Evolutionary conservation across 768 basidiomycete species (phyloP).

Genomic region (Mycena capillaripes): DNA sequence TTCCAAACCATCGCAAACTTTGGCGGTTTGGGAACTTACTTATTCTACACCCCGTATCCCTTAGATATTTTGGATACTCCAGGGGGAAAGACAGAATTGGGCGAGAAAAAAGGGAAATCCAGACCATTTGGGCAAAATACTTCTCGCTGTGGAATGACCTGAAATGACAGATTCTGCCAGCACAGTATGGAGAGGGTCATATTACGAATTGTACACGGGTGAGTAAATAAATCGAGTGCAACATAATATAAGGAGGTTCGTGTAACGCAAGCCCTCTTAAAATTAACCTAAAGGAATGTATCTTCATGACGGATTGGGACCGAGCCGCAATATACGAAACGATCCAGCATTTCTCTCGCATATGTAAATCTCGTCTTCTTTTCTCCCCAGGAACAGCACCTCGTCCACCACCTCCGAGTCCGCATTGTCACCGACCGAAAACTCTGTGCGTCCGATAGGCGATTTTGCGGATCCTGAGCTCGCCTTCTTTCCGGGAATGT

Average conservation of each 20-base stretch:
- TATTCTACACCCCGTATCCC: no score
- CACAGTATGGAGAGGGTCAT: no score
- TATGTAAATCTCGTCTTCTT: constrained; percentile 82
- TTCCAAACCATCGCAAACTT: no score
- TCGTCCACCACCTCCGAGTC: constrained; percentile 74
- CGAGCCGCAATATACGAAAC: constrained; percentile 82
- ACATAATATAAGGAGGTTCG: constrained; percentile 32
- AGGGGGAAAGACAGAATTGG: no score
- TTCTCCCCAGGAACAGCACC: constrained; percentile 85
- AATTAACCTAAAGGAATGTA: constrained; percentile 36
- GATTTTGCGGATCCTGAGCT: constrained; percentile 64
- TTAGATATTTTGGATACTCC: no score
- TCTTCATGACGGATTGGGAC: constrained; percentile 55
- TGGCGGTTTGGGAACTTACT: no score
- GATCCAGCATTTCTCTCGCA: constrained; percentile 82
- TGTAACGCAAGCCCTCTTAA: constrained; percentile 24
- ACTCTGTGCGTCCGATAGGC: constrained; percentile 64
- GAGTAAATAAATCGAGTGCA: constrained; percentile 32
- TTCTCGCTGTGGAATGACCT: no score
- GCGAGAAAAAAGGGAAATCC: no score
- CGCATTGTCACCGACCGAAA: constrained; percentile 56
- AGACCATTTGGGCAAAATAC: no score
- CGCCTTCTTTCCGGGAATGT: constrained; percentile 62
- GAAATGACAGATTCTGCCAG: no score
- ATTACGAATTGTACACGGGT: constrained; percentile 32